Evolutionary conservation across 352 stramenopile genomes (phyloP), one percentile per base, ranked within the genome.

Genomic region (Pythium apleroticum): DNA sequence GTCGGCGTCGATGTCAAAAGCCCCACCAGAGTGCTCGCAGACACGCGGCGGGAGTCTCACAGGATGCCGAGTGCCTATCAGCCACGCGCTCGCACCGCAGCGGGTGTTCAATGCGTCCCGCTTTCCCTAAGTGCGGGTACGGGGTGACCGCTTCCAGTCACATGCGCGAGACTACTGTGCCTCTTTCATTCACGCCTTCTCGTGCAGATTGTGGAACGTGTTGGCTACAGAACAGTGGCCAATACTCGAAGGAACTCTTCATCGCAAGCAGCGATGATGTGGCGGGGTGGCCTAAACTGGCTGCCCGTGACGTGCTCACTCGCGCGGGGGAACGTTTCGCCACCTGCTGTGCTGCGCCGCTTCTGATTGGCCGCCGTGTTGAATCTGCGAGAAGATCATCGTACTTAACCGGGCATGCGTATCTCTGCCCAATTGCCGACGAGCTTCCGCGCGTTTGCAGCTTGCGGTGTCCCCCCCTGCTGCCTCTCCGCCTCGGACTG

Each of bases 381-480:
- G 69, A 76, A 76, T 76, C 69, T 76, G 35, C 27, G 61, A 59
- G 30, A 59, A 59, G 58, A 66, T 71, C 58, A 53, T 71, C 77
- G 77, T 68, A 86, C 73, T 84, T 84, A 79, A 43, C 28, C 9
- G 62, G 53, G 50, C 33, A n/a, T 25, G 53, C 62, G 55, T 68
- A 67, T 73, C 67, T 71, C 60, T 59, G 53, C 45, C 55, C 57
- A 52, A 28, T 33, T 56, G n/a, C 35, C n/a, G 31, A 52, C 33
- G 31, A 41, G 33, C 15, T 50, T 50, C 43, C 43, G 43, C n/a
- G 43, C 43, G 43, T 50, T 20, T 50, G 43, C 43, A 28, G 33
- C 28, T 54, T 56, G 25, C 60, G 35, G 58, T 39, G 6, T n/a
- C 58, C 35, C 62, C 60, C 49, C 15, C 43, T n/a, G 43, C 43